Evolutionary conservation across 139 green algal genomes (phyloP), one percentile per base, ranked within the genome.

Genomic region (Raphidocelis subcapitata): DNA sequence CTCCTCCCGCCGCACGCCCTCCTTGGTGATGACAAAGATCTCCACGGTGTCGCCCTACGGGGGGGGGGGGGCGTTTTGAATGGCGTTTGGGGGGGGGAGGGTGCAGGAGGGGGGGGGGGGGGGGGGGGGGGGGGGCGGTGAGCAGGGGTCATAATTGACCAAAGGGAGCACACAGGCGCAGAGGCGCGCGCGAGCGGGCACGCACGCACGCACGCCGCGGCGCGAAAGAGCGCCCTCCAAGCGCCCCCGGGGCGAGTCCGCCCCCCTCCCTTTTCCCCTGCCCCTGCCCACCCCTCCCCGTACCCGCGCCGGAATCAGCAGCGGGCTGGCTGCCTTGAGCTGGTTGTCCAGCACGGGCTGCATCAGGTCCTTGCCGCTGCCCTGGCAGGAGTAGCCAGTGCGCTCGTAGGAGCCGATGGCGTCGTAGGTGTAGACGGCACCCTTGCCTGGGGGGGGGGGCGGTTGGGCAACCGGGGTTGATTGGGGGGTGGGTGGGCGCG

Each of bases 261-360:
- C 54, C 18, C 54, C 54, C 15, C 54, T 62, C n/a, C 54, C 12
- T 28, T 62, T 10, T 14, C 24, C 54, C 54, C 54, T 62, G 10
- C 24, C 15, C 54, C 8, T 5, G 10, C n/a, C 15, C 10, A 8
- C 8, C 10, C 54, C 5, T 18, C 15, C 10, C 24, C n/a, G n/a
- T n/a, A 92, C 89, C 82, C 87, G 59, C 21, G 85, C 26, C 16
- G 95, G 95, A 46, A 98, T 68, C 55, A 97, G 64, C 57, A 99
- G 82, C 14, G 93, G 94, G 67, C 82, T 94, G 26, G 85, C 87
- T 31, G 93, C 91, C 76, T 95, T 96, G 12, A 99, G 89, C 88
- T 99, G 96, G 81, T 98, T 98, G 86, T 99, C 96, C 64, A 99
- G 83, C 65, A 99, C 94, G 26, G 96, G 96, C 92, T 99, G 94